Evolutionary conservation across 768 basidiomycete species (phyloP).

Genomic region (Tylopilus sp.): DNA sequence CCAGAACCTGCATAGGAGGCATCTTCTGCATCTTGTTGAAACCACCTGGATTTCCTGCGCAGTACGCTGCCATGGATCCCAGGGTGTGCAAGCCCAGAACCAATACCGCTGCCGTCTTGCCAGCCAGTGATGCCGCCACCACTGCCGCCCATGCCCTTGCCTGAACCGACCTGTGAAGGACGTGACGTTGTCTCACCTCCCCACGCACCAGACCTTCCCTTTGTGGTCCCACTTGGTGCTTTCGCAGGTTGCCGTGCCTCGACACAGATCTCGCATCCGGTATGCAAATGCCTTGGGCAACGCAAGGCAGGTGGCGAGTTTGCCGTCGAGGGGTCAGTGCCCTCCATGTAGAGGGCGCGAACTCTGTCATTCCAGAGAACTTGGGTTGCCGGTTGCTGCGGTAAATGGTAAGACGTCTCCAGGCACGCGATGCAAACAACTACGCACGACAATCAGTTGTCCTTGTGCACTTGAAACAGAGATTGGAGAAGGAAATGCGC

Average conservation of each 20-base stretch:
- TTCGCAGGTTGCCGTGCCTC: constrained; percentile 45
- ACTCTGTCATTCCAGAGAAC: constrained; percentile 40
- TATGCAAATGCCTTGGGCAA: constrained; percentile 71
- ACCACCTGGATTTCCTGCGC: constrained; percentile 43
- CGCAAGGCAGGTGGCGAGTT: constrained; percentile 61
- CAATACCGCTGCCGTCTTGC: constrained; percentile 73
- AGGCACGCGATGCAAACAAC: neutral
- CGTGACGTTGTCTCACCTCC: constrained; percentile 26
- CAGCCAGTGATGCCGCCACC: constrained; percentile 63
- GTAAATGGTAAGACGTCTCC: neutral
- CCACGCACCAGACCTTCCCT: constrained; percentile 23
- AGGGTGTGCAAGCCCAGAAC: constrained; percentile 61
- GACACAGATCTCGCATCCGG: constrained; percentile 75
- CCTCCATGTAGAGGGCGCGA: constrained; percentile 51
- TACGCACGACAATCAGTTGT: constrained; percentile 15
- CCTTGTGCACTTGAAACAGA: constrained; percentile 4
- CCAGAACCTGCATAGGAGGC: constrained; percentile 33
- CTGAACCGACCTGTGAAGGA: constrained; percentile 18
- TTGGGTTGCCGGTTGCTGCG: constrained; percentile 15
- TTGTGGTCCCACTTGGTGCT: constrained; percentile 24
- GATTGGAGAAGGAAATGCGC: constrained; percentile 4
- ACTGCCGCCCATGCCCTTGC: constrained; percentile 27
- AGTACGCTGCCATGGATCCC: constrained; percentile 55
- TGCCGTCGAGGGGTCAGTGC: constrained; percentile 58
- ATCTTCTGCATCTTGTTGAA: constrained; percentile 20